These are phyloP conservation scores for Allantophomopsis lycopodina DNA, from an alignment of 2,329 filamentous ascomycete species.

Conservation along the genomic window DNA sequence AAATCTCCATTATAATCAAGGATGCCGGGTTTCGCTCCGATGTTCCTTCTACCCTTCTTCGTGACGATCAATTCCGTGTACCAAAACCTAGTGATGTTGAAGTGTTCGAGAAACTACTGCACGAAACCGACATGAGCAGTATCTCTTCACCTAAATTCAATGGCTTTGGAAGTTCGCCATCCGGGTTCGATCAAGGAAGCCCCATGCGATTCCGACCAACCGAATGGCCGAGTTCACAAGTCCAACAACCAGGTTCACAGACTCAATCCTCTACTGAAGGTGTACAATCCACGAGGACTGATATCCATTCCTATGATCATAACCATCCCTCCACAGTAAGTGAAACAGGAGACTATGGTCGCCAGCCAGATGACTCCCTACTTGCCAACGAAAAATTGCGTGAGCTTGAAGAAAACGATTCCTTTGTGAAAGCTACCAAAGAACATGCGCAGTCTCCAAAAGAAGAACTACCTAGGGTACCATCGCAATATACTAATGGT, in stretches of 20 bases:
- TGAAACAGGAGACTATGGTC: not conserved
- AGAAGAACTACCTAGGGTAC: not conserved
- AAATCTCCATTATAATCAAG: constrained; percentile 29
- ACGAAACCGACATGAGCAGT: constrained; percentile 7
- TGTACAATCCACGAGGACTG: too few species aligned
- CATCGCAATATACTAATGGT: not conserved
- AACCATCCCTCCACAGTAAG: too few species aligned
- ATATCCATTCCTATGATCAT: too few species aligned
- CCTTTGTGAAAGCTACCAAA: not conserved
- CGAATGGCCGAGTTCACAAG: too few species aligned
- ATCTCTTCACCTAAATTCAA: constrained; percentile 15
- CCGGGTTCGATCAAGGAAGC: constrained; percentile 1
- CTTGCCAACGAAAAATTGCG: constrained; percentile 15
- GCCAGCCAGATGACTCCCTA: constrained; percentile 29
- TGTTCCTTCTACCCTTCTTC: constrained; percentile 23
- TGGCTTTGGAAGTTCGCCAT: constrained; percentile 15
- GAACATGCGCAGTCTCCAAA: not conserved
- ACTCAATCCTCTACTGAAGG: too few species aligned
- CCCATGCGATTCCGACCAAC: too few species aligned
- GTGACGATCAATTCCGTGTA: not conserved
- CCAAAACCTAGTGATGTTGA: constrained; percentile 8
- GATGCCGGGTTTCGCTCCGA: constrained; percentile 32
- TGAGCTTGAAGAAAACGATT: constrained; percentile 2
- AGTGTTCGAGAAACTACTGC: constrained; percentile 9
- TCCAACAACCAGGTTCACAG: not conserved